These are phyloP conservation scores for Phaeolepiota aurea DNA, from an alignment of 768 basidiomycete species.

Conservation along the genomic window DNA sequence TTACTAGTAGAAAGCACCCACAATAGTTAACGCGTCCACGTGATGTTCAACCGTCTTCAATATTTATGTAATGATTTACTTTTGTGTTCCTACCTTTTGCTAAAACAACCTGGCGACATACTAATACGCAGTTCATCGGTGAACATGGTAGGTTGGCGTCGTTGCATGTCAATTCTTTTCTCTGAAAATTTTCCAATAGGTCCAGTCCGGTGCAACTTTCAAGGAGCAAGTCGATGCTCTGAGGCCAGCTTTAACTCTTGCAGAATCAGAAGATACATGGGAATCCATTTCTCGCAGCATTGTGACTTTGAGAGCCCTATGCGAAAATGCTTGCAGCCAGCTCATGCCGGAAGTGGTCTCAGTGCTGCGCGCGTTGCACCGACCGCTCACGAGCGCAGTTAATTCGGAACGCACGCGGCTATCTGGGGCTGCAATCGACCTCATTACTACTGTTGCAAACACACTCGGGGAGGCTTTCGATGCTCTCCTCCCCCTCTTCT, in stretches of 20 bases:
- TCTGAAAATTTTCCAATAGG: neutral
- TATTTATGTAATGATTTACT: too few relatives aligned
- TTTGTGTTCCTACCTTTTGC: too few relatives aligned
- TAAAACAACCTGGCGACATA: too few relatives aligned
- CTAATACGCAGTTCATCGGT: too few relatives aligned
- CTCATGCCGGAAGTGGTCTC: conserved; percentile 39
- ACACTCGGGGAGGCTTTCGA: conserved; percentile 59
- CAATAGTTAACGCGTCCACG: too few relatives aligned
- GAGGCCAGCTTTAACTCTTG: conserved; percentile 28
- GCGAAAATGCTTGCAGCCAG: conserved; percentile 44
- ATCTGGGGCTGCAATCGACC: conserved; percentile 58
- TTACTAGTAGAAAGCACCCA: neutral
- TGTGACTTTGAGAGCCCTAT: conserved; percentile 34
- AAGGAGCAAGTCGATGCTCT: conserved; percentile 29
- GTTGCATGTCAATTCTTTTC: too few relatives aligned
- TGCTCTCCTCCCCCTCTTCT: conserved; percentile 52
- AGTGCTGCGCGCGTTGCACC: conserved; percentile 40
- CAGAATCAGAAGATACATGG: conserved; percentile 79
- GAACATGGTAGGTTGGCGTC: too few relatives aligned
- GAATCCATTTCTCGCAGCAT: conserved; percentile 52
- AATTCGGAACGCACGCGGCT: conserved; percentile 69
- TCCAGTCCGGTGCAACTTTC: neutral
- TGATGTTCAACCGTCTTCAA: too few relatives aligned
- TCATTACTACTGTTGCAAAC: conserved; percentile 44
- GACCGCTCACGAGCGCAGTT: conserved; percentile 50